Percentiles rank a stretch among this genome's conserved stretches.
Evolutionary conservation across 2,329 filamentous ascomycete genomes (phyloP).

Genomic region (Ophiostoma ips): DNA sequence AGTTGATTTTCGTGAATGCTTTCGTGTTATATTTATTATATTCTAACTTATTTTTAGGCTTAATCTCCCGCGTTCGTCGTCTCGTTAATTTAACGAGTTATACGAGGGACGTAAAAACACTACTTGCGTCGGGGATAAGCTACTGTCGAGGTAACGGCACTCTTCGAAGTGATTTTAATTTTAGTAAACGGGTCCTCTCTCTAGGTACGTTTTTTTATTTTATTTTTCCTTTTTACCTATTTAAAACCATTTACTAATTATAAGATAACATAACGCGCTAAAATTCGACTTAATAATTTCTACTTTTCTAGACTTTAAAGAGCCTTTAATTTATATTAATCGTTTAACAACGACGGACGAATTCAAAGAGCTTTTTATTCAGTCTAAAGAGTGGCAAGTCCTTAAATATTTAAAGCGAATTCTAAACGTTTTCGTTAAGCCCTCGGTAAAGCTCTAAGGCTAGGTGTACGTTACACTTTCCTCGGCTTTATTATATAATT

Average conservation of each 20-base stretch:
- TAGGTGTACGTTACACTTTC: too few relatives aligned
- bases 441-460: too few relatives aligned
- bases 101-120: background rate
- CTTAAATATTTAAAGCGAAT: background rate
- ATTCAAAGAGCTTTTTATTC: background rate
- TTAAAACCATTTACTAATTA: background rate
- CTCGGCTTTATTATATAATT: background rate
- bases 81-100: background rate
- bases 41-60: background rate
- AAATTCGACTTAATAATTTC: background rate
- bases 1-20: too few relatives aligned
- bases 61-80: background rate
- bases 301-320: background rate
- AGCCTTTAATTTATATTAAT: background rate
- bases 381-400: background rate
- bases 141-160: too few relatives aligned
- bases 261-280: background rate
- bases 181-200: background rate
- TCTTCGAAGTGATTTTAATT: background rate
- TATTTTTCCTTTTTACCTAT: background rate
- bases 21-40: background rate
- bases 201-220: background rate
- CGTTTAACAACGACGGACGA: background rate
- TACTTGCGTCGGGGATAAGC: too few relatives aligned
- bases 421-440: too few relatives aligned